Evolutionary conservation across 768 basidiomycete genomes (phyloP), one percentile per base, ranked within the genome.

Genomic region (Naganishia antarctica): DNA sequence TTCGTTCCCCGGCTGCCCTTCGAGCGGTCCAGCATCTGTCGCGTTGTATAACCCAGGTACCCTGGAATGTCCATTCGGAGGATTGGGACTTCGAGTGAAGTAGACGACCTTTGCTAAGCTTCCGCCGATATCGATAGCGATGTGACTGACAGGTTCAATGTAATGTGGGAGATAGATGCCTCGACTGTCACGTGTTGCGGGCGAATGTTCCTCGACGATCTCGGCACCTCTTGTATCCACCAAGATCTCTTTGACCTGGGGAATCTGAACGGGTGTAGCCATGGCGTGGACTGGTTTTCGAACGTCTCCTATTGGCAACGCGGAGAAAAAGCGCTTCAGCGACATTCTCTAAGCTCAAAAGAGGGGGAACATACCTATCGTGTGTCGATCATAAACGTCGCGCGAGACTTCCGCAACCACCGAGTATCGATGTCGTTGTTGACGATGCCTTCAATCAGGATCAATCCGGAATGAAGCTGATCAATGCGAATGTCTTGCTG

Each of bases 131-230:
- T 99, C 94, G 62, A 99, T 87, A 3, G 96, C 96, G 61, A 98
- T 92, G 76, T 98, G 92, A 21, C 92, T 96, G 16, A 99, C 87
- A 25, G 91, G 90, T 78, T 99, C 96, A 66, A 94, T 94, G 80
- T 98, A 86, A 74, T 96, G 93, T 60, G 96, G 96, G 32, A 99
- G 83, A 79, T 98, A 98, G 71, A 99, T 97, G 11, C 92, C 94
- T 74, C 93, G 83, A 73, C 90, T 92, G 78, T 97, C 93, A 69
- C 91, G 65, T 11, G 74, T 75, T 72, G 92, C 90, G 37, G 90
- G 90, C 3, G 93, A 96, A 75, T 92, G 92, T 78, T 96, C 92
- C 49, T 88, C 85, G 40, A 97, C 81, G 68, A 97, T 96, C 64
- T 94, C 83, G 16, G 93, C 93, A 16, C 93, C 93, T 68, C 90